These are phyloP conservation scores for Arxiozyma heterogenica DNA, from an alignment of 1,139 yeast species.

Conservation along the genomic window DNA sequence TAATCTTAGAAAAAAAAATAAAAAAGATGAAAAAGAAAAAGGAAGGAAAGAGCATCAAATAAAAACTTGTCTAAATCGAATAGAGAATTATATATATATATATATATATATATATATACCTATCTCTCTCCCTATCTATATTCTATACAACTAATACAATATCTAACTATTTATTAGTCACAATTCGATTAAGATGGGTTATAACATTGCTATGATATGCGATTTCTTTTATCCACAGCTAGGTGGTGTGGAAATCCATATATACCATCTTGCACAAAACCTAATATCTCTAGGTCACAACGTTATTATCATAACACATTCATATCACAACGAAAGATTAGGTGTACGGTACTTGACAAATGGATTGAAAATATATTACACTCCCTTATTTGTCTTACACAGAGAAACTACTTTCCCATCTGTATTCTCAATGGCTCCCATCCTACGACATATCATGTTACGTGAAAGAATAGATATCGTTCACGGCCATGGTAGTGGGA, in stretches of 20 bases:
- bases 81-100: not conserved
- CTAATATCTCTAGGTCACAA: constrained; percentile 80
- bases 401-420: constrained; percentile 84
- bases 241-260: constrained; percentile 96
- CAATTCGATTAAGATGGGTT: not conserved
- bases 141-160: not conserved
- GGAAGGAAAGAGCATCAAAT: too few species aligned
- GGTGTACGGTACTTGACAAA: constrained; percentile 80
- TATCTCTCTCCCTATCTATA: not conserved
- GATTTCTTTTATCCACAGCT: constrained; percentile 98
- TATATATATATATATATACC: constrained; percentile 3
- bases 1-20: too few species aligned
- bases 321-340: constrained; percentile 60
- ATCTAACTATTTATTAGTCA: too few species aligned
- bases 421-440: constrained; percentile 80
- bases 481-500: constrained; percentile 91
- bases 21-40: too few species aligned
- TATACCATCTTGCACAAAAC: constrained; percentile 72
- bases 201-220: constrained; percentile 53
- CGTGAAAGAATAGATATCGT: constrained; percentile 81
- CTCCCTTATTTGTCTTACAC: constrained; percentile 71
- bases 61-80: too few species aligned
- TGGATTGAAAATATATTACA: constrained; percentile 87
- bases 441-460: constrained; percentile 72
- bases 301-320: constrained; percentile 84